Evolutionary conservation across 345 rosid species (phyloP), one percentile per base, ranked within the genome.

Genomic region (Populus nigra): DNA sequence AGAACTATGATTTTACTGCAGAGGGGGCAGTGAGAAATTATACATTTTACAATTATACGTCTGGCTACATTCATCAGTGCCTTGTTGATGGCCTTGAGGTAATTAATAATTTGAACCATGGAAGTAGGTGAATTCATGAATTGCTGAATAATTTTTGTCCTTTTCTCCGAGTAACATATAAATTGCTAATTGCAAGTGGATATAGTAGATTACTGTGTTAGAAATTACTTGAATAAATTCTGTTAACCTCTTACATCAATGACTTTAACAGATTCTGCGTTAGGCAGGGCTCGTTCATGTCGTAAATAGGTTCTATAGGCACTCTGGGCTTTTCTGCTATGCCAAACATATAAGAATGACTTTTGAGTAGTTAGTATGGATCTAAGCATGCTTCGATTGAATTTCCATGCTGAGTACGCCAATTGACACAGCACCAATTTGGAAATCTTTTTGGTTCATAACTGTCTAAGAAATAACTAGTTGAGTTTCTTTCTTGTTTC

Each of bases 11-110:
- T 59, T 87, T 80, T 73, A 76, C 87, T 67, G 97, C 95, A 59
- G 71, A 88, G 73, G 98, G 98, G 69, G 89, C 80, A 1, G 61
- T 74, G 79, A 65, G 79, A 38, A 93, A 91, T 87, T 93, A 96
- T 75, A 87, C 97, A 39, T 93, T 93, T 81, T 89, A 88, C 78
- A 74, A 88, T 38, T 96, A 96, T 69, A 88, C 84, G 73, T 96
- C 98, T 70, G 99, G 99, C 15, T 91, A 89, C 80, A 90, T 89
- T 82, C 98, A 96, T 86, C 92, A 91, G 65, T 93, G 96, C 79
- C 89, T 88, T 68, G 77, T 92, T 31, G 88, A 89, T 76, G 93
- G 78, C 80, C 99, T 96, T 72, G 78, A 92, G 99, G 99, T 95
- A 84, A 80, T 67, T 68, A 16, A 39, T 18, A 1, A 35, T 78